Conservation (phyloP, 2,329 filamentous ascomycete genomes). For the Aspergillus pseudotamarii region DNA sequence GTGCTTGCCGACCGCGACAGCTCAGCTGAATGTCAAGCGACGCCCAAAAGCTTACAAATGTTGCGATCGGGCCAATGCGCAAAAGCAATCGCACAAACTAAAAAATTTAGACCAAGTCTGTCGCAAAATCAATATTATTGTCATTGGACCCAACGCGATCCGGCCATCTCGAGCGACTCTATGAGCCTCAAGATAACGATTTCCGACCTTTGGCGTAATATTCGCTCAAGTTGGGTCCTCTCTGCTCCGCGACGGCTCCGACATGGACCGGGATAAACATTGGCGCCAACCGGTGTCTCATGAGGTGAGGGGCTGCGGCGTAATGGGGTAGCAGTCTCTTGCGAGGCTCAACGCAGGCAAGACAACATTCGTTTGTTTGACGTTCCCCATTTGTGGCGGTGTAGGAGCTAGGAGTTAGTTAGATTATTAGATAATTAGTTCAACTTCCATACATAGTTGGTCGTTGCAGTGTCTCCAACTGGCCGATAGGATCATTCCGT, state of each 20-base stretch:
- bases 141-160: neutral
- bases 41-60: neutral
- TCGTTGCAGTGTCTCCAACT: neutral
- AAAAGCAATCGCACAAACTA: neutral
- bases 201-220: neutral
- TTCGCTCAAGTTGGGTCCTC: slow-evolving; percentile 8
- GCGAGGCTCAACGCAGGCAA: neutral
- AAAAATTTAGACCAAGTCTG: neutral
- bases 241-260: neutral
- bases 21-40: slow-evolving; percentile 10
- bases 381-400: slow-evolving; percentile 10
- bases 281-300: slow-evolving; percentile 20
- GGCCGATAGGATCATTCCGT: neutral
- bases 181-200: slow-evolving; percentile 9
- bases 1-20: slow-evolving; percentile 10
- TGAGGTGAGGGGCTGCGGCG: slow-evolving; percentile 17
- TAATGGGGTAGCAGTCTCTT: slow-evolving; percentile 1
- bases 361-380: neutral
- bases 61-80: neutral
- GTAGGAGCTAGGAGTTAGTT: neutral
- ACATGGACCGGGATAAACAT: slow-evolving; percentile 7
- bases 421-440: neutral
- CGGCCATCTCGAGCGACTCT: slow-evolving; percentile 2
- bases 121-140: neutral
- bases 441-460: neutral